These are phyloP conservation scores for Annulohypoxylon maeteangense DNA, from an alignment of 495 filamentous ascomycete genomes.

Conservation along the genomic window DNA sequence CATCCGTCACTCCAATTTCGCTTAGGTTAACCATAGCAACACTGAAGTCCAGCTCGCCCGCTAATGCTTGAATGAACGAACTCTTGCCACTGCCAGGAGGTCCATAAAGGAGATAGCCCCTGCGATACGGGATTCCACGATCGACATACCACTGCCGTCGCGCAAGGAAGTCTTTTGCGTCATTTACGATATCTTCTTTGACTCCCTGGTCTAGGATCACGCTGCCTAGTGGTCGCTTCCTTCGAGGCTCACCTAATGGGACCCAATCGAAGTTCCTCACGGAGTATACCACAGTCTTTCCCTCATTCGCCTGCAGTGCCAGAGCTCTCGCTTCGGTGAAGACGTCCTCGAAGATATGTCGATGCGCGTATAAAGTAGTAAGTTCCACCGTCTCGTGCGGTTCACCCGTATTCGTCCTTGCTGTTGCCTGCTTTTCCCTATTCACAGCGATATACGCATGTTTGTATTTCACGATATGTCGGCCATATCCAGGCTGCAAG, in stretches of 20 bases:
- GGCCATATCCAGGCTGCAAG: constrained; percentile 89
- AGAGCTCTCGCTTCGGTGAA: constrained; percentile 86
- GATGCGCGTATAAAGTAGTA: constrained; percentile 88
- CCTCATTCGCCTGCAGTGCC: constrained; percentile 78
- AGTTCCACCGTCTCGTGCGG: constrained; percentile 95
- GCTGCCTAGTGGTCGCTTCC: constrained; percentile 87
- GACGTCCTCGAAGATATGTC: constrained; percentile 84
- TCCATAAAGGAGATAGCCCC: constrained; percentile 93
- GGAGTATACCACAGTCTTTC: constrained; percentile 94
- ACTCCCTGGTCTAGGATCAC: constrained; percentile 89
- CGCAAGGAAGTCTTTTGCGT: constrained; percentile 83
- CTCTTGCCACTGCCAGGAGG: constrained; percentile 96
- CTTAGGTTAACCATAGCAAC: constrained; percentile 95
- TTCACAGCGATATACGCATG: constrained; percentile 84
- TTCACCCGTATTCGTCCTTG: constrained; percentile 76
- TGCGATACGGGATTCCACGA: constrained; percentile 91
- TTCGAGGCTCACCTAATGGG: constrained; percentile 85
- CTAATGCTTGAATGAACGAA: constrained; percentile 94
- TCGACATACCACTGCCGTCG: constrained; percentile 91
- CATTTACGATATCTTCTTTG: constrained; percentile 83
- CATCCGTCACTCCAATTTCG: constrained; percentile 92
- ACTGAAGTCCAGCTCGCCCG: constrained; percentile 90
- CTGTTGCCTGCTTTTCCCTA: constrained; percentile 80
- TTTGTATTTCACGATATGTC: constrained; percentile 85
- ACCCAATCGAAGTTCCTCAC: constrained; percentile 82